phyloP scores from a whole-genome alignment of 345 rosid genomes.

The Euphorbia pulcherrima region DNA sequence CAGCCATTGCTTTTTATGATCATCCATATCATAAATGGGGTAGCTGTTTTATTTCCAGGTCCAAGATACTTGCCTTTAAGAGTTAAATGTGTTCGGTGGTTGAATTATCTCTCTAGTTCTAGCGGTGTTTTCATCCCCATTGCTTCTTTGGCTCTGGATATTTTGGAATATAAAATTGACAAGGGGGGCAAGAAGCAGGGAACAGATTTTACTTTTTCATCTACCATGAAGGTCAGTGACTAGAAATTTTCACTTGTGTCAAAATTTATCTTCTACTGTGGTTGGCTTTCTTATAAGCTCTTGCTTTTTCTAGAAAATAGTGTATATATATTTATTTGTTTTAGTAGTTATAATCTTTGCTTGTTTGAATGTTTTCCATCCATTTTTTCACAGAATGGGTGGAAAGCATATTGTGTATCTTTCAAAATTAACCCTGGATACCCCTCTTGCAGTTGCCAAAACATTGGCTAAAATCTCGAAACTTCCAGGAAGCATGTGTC shows the following conservation, averaged over 20 bases:
- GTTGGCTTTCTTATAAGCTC: background rate
- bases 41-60: slow-evolving; percentile 70
- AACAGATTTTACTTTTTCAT: slow-evolving; percentile 50
- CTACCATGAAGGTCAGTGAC: slow-evolving; percentile 58
- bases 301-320: too few species aligned
- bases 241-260: background rate
- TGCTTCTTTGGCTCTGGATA: slow-evolving; percentile 58
- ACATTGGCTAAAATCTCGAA: slow-evolving; percentile 75
- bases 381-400: slow-evolving; percentile 3
- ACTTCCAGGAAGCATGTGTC: slow-evolving; percentile 71
- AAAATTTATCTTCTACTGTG: background rate
- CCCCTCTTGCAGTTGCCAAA: slow-evolving; percentile 68
- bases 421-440: slow-evolving; percentile 3
- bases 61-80: slow-evolving; percentile 85
- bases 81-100: slow-evolving; percentile 78
- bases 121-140: slow-evolving; percentile 76
- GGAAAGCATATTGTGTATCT: background rate
- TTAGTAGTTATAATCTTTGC: background rate
- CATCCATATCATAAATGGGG: slow-evolving; percentile 79
- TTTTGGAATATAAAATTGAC: slow-evolving; percentile 74
- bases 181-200: slow-evolving; percentile 51
- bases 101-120: slow-evolving; percentile 63
- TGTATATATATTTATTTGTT: background rate
- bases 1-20: slow-evolving; percentile 56
- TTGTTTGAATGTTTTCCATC: background rate